Percentiles rank a stretch among this genome's conserved stretches.
Evolutionary conservation across 352 stramenopile genomes (phyloP).

Genomic region (Pythium rishiriense): DNA sequence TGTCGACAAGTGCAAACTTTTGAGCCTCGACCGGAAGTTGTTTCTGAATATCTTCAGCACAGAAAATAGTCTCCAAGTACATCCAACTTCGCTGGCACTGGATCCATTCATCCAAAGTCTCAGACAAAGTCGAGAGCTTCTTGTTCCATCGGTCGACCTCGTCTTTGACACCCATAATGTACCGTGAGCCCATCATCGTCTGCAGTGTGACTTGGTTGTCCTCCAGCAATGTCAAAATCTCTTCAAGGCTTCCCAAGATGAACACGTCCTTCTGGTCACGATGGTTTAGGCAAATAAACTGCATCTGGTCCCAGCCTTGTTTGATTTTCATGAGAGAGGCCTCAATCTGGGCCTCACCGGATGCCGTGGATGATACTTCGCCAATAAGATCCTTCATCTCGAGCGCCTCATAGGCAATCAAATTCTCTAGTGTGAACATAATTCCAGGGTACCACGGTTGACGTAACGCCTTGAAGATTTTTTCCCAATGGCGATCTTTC

Average conservation of each 20-base stretch:
- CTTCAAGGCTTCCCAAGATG: constrained; percentile 90
- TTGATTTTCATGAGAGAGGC: constrained; percentile 89
- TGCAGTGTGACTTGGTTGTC: constrained; percentile 92
- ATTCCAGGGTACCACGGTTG: constrained; percentile 90
- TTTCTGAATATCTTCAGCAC: constrained; percentile 88
- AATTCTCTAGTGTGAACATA: constrained; percentile 86
- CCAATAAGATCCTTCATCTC: constrained; percentile 88
- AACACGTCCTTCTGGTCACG: constrained; percentile 87
- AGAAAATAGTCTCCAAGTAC: constrained; percentile 90
- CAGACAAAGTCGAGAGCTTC: constrained; percentile 77
- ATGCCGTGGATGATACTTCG: constrained; percentile 85
- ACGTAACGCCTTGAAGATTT: constrained; percentile 90
- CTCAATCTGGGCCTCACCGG: constrained; percentile 90
- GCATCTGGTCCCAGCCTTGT: constrained; percentile 84
- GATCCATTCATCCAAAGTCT: constrained; percentile 87
- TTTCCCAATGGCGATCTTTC: constrained; percentile 95
- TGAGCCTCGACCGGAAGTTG: constrained; percentile 84
- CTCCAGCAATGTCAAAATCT: constrained; percentile 89
- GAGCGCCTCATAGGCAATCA: constrained; percentile 85
- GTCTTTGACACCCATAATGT: constrained; percentile 90
- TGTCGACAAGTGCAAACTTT: constrained; percentile 84
- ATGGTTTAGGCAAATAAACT: constrained; percentile 84
- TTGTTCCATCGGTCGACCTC: constrained; percentile 91
- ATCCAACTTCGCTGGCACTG: constrained; percentile 86
- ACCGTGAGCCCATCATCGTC: constrained; percentile 93